phyloP scores from a whole-genome alignment of 1,139 yeast species.

The Candida gigantensis region DNA sequence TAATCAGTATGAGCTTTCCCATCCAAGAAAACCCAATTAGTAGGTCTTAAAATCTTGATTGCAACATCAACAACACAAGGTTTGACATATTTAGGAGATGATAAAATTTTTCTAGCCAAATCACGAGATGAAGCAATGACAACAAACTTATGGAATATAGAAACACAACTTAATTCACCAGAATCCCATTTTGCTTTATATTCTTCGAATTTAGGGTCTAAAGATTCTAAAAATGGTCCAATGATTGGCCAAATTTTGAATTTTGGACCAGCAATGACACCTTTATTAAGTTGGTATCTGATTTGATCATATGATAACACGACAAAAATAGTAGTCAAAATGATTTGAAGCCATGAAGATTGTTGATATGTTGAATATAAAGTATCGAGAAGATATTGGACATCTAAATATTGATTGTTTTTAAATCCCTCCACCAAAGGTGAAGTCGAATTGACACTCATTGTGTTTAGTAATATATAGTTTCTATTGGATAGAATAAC shows the following conservation, averaged over 20 bases:
- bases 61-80: conserved; percentile 99
- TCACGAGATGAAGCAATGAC: conserved; percentile 92
- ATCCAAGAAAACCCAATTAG: conserved; percentile 96
- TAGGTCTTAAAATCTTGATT: conserved; percentile 84
- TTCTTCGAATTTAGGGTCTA: conserved; percentile 94
- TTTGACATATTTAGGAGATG: conserved; percentile 83
- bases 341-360: too few relatives aligned
- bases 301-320: conserved; percentile 93
- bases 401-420: too few relatives aligned
- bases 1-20: conserved; percentile 95
- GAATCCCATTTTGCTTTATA: conserved; percentile 91
- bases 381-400: too few relatives aligned
- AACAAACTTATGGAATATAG: conserved; percentile 96
- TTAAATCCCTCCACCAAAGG: too few relatives aligned
- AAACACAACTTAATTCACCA: conserved; percentile 92
- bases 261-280: conserved; percentile 85
- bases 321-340: too few relatives aligned
- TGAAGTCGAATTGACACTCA: too few relatives aligned
- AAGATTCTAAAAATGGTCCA: conserved; percentile 94
- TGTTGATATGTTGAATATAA: too few relatives aligned
- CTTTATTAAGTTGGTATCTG: conserved; percentile 74
- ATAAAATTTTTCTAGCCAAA: conserved; percentile 83
- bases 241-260: conserved; percentile 90
- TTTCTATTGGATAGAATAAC: too few relatives aligned
- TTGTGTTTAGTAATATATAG: too few relatives aligned